Evolutionary conservation across 495 filamentous ascomycete species (phyloP).

Genomic region (Xylaria venustula): DNA sequence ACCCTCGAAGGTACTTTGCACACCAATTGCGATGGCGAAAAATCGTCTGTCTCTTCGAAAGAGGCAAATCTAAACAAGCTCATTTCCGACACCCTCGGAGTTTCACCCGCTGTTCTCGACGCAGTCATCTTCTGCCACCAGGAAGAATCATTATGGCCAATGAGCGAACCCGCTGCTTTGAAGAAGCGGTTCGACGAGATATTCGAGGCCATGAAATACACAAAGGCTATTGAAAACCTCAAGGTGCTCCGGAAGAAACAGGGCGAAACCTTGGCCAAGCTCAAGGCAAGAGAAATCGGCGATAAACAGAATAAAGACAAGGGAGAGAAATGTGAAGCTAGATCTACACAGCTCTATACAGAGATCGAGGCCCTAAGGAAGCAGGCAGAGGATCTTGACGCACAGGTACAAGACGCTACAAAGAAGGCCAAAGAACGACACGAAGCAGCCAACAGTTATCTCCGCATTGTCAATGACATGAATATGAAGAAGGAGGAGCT

Average conservation of each 20-base stretch:
- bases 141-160: slow-evolving; percentile 95
- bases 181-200: slow-evolving; percentile 98
- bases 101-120: slow-evolving; percentile 85
- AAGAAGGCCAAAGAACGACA: slow-evolving; percentile 43
- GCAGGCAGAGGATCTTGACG: slow-evolving; percentile 55
- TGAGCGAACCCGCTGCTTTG: slow-evolving; percentile 80
- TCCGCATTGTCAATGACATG: slow-evolving; percentile 62
- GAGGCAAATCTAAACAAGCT: slow-evolving; percentile 77
- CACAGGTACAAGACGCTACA: slow-evolving; percentile 42
- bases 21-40: slow-evolving; percentile 78
- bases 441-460: slow-evolving; percentile 44
- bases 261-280: slow-evolving; percentile 66
- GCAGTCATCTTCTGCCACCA: slow-evolving; percentile 98
- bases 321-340: slow-evolving; percentile 67
- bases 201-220: slow-evolving; percentile 95
- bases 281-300: slow-evolving; percentile 69
- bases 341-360: slow-evolving; percentile 59
- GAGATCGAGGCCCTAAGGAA: slow-evolving; percentile 70
- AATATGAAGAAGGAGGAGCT: slow-evolving; percentile 72
- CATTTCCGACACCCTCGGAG: slow-evolving; percentile 84
- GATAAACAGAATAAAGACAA: slow-evolving; percentile 84
- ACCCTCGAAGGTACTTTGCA: slow-evolving; percentile 76
- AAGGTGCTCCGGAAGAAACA: slow-evolving; percentile 81
- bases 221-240: slow-evolving; percentile 94
- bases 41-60: slow-evolving; percentile 69